Conservation (phyloP, 2,329 filamentous ascomycete species). For the Apiospora sp. region DNA sequence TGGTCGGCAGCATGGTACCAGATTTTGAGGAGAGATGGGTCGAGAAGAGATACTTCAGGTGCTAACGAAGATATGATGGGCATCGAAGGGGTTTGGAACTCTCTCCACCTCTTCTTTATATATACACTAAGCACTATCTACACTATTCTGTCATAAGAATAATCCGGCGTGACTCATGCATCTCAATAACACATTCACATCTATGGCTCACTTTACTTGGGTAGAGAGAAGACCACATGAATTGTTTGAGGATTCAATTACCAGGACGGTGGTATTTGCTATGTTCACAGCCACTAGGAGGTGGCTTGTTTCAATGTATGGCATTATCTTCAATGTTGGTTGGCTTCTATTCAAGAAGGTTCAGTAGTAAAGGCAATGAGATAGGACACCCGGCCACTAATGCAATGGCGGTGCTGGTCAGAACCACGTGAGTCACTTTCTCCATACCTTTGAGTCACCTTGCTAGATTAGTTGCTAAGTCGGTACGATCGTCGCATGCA, state of each 20-base stretch:
- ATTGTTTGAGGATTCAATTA: not conserved
- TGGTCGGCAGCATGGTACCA: slow-evolving; percentile 82
- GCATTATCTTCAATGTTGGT: too few species aligned
- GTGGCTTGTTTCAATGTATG: not conserved
- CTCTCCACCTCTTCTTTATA: not conserved
- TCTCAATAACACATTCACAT: not conserved
- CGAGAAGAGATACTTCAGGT: slow-evolving; percentile 89
- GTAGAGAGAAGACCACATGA: not conserved
- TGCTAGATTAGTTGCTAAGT: too few species aligned
- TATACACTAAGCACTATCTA: not conserved
- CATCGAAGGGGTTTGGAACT: not conserved
- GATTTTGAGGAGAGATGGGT: slow-evolving; percentile 90
- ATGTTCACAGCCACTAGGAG: not conserved
- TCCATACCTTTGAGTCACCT: too few species aligned
- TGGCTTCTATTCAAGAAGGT: not conserved
- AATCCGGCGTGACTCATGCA: not conserved
- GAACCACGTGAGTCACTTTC: not conserved
- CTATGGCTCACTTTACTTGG: not conserved
- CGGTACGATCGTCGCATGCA: too few species aligned
- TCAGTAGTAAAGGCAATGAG: not conserved
- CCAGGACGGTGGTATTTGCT: not conserved
- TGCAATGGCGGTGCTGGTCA: not conserved
- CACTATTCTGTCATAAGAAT: not conserved
- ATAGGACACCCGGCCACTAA: not conserved
- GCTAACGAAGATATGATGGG: slow-evolving; percentile 55